A percentile compares a stretch with the other conserved stretches of the same genome.
Conservation (phyloP, 2,329 filamentous ascomycete species). For the Colletotrichum camelliae region DNA sequence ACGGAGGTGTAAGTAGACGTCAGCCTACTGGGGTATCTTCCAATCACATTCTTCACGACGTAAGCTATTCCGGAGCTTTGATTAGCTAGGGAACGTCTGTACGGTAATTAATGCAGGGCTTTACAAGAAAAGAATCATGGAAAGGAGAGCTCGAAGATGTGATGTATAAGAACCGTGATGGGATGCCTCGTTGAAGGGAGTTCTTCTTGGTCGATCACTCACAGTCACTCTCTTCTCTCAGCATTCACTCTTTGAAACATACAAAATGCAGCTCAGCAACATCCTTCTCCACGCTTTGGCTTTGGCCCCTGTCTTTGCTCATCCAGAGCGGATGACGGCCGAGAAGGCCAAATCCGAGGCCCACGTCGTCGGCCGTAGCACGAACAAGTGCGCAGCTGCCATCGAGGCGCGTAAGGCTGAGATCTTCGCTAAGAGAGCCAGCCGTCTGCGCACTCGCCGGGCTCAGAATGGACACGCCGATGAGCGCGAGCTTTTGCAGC, state of each 20-base stretch:
- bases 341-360: conserved; percentile 56
- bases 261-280: background rate
- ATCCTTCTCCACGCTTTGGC: background rate
- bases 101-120: background rate
- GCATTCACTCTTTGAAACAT: background rate
- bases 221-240: background rate
- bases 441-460: background rate
- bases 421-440: conserved; percentile 33
- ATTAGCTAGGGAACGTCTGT: background rate
- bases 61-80: background rate
- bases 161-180: background rate
- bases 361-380: conserved; percentile 43
- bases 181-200: background rate
- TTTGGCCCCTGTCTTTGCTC: conserved; percentile 31
- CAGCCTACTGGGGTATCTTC: background rate
- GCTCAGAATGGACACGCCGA: conserved; percentile 21
- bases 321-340: conserved; percentile 53
- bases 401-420: conserved; percentile 47
- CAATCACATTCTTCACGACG: background rate
- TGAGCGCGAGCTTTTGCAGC: conserved; percentile 28
- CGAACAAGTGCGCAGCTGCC: conserved; percentile 49
- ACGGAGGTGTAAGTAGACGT: background rate
- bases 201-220: background rate
- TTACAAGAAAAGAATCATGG: background rate
- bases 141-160: background rate